Base-by-base conservation (phyloP, 352 stramenopile genomes). In the Pythium biforme region DNA sequence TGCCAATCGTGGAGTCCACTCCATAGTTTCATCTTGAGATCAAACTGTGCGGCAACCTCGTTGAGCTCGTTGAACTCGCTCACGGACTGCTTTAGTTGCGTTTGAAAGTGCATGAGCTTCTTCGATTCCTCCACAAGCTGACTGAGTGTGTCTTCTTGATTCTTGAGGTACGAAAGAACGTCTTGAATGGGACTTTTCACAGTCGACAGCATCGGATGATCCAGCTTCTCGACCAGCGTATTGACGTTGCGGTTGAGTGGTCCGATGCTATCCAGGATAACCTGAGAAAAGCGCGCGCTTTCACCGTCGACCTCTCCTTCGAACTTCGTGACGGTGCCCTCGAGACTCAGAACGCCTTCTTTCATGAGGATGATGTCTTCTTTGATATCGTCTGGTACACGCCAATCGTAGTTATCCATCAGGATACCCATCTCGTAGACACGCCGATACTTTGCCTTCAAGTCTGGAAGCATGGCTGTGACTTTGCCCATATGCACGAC, bases 341-440 rank as follows among this genome's bases (percentile, higher is more conserved):
- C 94, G 1, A 98, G 73, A 40, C 81, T 88, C 40, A 90, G 64
- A 1, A 98, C 90, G 8, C 92, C 88, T 66, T 98, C 89, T 34
- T 97, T 96, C 81, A 98, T 92, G 43, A 98, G 86, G 51, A 97
- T 89, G 51, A 98, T 94, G 56, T 97, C 78, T 53, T 96, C 92
- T 54, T 96, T 96, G 62, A 97, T 83, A 25, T 97, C 79, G 33
- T 98, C 94, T 0, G 91, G 88, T 3, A 98, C 77, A 17, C 82
- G 75, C 94, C 94, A 98, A 9, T 88, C 74, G 64, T 97, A 94
- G 34, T 92, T 91, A 40, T 96, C 87, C 90, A 98, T 97, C 43
- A 98, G 74, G 11, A 89, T 75, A 3, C 81, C 88, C 82, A 97
- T 92, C 51, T 93, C 83, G 34, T 89, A 89, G 43, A 97, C 78